Conservation (phyloP, 129 eudicot genomes). For the Centrapalus pauciflorus region DNA sequence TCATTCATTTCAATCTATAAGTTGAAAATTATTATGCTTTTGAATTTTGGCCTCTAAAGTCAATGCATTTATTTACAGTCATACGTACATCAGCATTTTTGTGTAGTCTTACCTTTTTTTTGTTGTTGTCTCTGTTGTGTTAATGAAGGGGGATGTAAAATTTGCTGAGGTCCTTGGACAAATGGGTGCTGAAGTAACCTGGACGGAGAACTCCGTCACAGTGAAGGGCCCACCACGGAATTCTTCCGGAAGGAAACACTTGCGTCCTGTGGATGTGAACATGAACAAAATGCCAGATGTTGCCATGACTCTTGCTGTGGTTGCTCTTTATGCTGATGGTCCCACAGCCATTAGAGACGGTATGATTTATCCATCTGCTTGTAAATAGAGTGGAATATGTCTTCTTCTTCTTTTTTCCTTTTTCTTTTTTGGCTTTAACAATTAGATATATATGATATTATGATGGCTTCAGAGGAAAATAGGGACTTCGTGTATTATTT, state of each 20-base stretch:
- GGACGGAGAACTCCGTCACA: slow-evolving; percentile 94
- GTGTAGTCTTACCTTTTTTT: not conserved
- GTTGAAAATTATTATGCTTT: not conserved
- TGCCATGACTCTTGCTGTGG: slow-evolving; percentile 99
- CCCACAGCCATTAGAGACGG: slow-evolving; percentile 97
- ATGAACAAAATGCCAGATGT: slow-evolving; percentile 99
- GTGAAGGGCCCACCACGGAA: slow-evolving; percentile 79
- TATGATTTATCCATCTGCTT: slow-evolving; percentile 13
- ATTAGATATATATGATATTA: too few species aligned
- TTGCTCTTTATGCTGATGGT: slow-evolving; percentile 90
- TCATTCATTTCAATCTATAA: not conserved
- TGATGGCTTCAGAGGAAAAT: too few species aligned
- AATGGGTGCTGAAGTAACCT: slow-evolving; percentile 94
- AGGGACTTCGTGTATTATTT: not conserved
- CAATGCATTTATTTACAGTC: not conserved
- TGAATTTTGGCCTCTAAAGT: not conserved
- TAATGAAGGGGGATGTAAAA: slow-evolving; percentile 82
- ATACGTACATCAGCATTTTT: not conserved
- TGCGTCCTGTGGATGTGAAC: slow-evolving; percentile 83
- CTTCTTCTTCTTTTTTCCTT: too few species aligned
- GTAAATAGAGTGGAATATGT: not conserved
- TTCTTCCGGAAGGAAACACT: slow-evolving; percentile 64
- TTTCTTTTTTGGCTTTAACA: too few species aligned
- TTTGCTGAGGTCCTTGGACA: slow-evolving; percentile 98
- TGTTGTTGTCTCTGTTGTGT: not conserved